Percentiles rank a stretch among this genome's conserved stretches.
Conservation (phyloP, 148 eudicot species). For the Rhododendron molle region DNA sequence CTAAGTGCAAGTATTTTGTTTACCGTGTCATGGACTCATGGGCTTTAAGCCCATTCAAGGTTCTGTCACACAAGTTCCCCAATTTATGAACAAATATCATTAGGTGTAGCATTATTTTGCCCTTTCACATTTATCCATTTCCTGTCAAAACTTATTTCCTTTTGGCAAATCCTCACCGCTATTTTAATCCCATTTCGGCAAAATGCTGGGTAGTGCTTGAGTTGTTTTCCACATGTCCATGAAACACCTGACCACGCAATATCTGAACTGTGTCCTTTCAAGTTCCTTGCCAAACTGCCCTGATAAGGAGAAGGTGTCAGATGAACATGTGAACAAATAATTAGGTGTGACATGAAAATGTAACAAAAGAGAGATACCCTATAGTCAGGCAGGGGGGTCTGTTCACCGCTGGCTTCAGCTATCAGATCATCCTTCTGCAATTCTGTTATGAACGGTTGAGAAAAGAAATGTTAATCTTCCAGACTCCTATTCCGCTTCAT, state of each 20-base stretch:
- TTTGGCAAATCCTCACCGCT: conserved; percentile 41
- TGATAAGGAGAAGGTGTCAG: conserved; percentile 21
- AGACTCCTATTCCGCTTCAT: neutral
- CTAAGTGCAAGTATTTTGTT: neutral
- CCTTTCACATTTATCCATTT: neutral
- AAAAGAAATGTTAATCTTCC: neutral
- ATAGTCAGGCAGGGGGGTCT: conserved; percentile 32
- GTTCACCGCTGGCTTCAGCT: conserved; percentile 28
- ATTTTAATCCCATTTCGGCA: conserved; percentile 74
- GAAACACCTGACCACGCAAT: conserved; percentile 80
- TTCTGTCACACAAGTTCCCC: neutral
- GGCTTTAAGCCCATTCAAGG: conserved; percentile 7
- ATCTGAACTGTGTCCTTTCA: conserved; percentile 50
- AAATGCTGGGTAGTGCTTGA: conserved; percentile 78
- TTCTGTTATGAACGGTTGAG: conserved; percentile 35
- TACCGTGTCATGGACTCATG: neutral
- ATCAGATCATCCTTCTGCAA: conserved; percentile 46
- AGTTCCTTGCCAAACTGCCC: conserved; percentile 53
- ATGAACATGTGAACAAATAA: neutral
- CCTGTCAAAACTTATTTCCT: neutral
- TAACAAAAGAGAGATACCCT: conserved; percentile 36
- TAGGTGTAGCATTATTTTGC: neutral
- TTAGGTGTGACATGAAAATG: neutral
- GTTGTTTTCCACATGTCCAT: conserved; percentile 87
- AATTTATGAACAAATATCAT: neutral